A percentile compares a stretch with the other conserved stretches of the same genome.
Conservation (phyloP, 768 basidiomycete species). For the Suillus sp. region DNA sequence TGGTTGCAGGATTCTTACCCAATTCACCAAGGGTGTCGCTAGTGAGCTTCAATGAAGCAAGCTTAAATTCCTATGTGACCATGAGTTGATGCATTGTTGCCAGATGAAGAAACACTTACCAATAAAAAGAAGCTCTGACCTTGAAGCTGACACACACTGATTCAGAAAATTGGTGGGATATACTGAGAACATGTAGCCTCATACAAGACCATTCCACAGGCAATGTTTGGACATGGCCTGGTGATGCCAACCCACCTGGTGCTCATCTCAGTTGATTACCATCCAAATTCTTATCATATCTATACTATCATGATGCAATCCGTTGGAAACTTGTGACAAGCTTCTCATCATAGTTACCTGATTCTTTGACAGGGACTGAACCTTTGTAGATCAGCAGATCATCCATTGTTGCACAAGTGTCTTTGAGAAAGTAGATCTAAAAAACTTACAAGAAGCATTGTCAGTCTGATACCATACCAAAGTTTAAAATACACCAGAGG, state of each 20-base stretch:
- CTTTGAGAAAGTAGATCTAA: conserved; percentile 85
- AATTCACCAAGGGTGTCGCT: conserved; percentile 71
- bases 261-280: conserved; percentile 84
- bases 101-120: conserved; percentile 40
- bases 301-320: conserved; percentile 72
- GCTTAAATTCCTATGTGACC: conserved; percentile 44
- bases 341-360: conserved; percentile 70
- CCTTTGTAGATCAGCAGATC: conserved; percentile 79
- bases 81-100: conserved; percentile 7
- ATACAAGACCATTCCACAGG: conserved; percentile 90
- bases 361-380: conserved; percentile 79
- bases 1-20: conserved; percentile 71
- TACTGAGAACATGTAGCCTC: conserved; percentile 69
- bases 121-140: conserved; percentile 69
- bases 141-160: conserved; percentile 75
- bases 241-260: conserved; percentile 55
- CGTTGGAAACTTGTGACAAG: conserved; percentile 68
- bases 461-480: conserved; percentile 2
- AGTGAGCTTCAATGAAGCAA: conserved; percentile 68
- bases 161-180: conserved; percentile 70
- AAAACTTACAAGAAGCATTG: conserved; percentile 49
- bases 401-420: conserved; percentile 67
- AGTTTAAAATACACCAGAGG: conserved; percentile 59
- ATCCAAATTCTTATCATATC: conserved; percentile 90
- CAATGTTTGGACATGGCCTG: not conserved